Evolutionary conservation across 495 filamentous ascomycete genomes (phyloP).

Genomic region (Aspergillus sclerotiicarbonarius): DNA sequence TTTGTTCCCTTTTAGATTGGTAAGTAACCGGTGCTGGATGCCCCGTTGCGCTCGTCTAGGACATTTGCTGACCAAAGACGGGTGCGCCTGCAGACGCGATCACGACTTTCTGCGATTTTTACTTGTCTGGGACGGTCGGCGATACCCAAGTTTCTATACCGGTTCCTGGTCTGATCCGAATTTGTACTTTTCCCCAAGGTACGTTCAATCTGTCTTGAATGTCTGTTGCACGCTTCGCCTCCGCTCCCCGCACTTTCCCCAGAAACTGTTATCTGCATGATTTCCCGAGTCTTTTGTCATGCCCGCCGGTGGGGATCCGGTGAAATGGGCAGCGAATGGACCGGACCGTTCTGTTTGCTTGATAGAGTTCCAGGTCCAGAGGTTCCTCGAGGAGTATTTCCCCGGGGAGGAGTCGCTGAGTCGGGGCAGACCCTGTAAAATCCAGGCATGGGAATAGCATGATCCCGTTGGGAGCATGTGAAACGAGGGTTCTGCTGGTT

Average conservation of each 20-base stretch:
- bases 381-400: background rate
- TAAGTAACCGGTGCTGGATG: constrained; percentile 15
- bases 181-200: constrained; percentile 20
- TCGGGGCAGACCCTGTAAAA: background rate
- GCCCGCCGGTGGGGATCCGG: background rate
- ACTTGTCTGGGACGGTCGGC: constrained; percentile 13
- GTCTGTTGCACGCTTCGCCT: background rate
- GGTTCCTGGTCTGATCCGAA: constrained; percentile 14
- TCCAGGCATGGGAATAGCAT: background rate
- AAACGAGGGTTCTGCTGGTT: background rate
- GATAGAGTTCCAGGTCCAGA: background rate
- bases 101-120: constrained; percentile 24
- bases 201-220: constrained; percentile 2
- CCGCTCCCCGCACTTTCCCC: background rate
- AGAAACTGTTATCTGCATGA: background rate
- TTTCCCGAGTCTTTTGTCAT: background rate
- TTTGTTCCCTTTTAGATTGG: constrained; percentile 26
- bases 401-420: background rate
- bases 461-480: background rate
- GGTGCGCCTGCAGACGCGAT: constrained; percentile 24
- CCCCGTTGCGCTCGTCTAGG: background rate
- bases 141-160: constrained; percentile 15
- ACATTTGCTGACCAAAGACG: constrained; percentile 9
- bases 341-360: too few relatives aligned
- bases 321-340: background rate